Percentiles rank a stretch among this genome's conserved stretches.
Conservation (phyloP, 345 rosid genomes). For the Bruguiera sexangula region DNA sequence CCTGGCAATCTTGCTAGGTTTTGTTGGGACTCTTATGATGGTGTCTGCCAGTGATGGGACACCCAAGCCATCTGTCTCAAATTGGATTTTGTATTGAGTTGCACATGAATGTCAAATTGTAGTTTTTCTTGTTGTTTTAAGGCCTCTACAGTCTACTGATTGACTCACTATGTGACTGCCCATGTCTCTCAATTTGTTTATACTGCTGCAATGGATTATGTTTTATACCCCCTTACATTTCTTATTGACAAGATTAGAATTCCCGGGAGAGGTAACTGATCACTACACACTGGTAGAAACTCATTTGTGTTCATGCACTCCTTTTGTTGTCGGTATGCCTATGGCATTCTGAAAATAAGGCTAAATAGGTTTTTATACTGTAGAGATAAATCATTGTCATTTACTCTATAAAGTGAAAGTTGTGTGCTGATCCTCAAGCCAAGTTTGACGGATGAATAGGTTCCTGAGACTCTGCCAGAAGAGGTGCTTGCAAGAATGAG, state of each 20-base stretch:
- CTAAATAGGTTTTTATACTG: too few species aligned
- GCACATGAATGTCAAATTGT: neutral
- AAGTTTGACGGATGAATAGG: conserved; percentile 33
- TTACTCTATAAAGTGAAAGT: too few species aligned
- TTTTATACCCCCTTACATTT: neutral
- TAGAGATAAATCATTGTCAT: too few species aligned
- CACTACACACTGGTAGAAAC: neutral
- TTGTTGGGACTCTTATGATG: too few species aligned
- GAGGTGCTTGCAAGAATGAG: conserved; percentile 80
- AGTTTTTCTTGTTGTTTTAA: neutral
- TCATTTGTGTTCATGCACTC: neutral
- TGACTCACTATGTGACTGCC: neutral
- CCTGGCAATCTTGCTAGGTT: too few species aligned
- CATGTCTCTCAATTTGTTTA: neutral
- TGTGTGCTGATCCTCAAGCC: neutral
- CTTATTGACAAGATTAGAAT: neutral
- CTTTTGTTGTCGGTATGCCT: neutral
- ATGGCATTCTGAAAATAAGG: too few species aligned
- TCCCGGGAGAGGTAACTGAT: neutral
- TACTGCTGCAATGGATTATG: neutral
- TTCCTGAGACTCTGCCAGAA: conserved; percentile 79
- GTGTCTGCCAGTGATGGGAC: too few species aligned
- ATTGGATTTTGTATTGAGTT: neutral
- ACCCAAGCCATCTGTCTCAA: neutral
- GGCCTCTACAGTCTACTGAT: neutral